A percentile compares a stretch with the other conserved stretches of the same genome.
These are phyloP conservation scores for Cucurbitaria berberidis DNA, from an alignment of 2,329 filamentous ascomycete species.

Conservation along the genomic window DNA sequence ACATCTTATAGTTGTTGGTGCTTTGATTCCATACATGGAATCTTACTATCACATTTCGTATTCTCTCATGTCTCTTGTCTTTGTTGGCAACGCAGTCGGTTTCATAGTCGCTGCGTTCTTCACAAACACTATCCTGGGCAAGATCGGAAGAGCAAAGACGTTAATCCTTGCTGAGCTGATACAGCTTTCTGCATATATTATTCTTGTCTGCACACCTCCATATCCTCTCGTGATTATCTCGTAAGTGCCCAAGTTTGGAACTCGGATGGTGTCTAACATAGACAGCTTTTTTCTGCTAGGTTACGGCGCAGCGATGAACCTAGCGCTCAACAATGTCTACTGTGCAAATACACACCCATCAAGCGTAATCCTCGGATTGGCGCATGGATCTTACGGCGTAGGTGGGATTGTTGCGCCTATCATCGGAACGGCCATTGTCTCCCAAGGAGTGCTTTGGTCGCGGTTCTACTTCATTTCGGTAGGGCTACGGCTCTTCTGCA, in stretches of 20 bases:
- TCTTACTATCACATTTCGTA: slow-evolving; percentile 77
- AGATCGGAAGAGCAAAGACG: slow-evolving; percentile 69
- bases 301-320: slow-evolving; percentile 57
- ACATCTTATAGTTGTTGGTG: slow-evolving; percentile 63
- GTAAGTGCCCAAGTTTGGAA: slow-evolving; percentile 26
- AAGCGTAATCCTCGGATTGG: slow-evolving; percentile 62
- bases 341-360: slow-evolving; percentile 60
- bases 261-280: slow-evolving; percentile 12
- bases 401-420: slow-evolving; percentile 68
- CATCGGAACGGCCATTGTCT: slow-evolving; percentile 75
- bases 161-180: slow-evolving; percentile 65
- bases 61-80: slow-evolving; percentile 79
- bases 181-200: slow-evolving; percentile 67
- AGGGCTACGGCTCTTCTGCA: slow-evolving; percentile 62
- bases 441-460: slow-evolving; percentile 67
- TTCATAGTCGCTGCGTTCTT: slow-evolving; percentile 76
- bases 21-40: slow-evolving; percentile 82
- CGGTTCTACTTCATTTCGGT: slow-evolving; percentile 75
- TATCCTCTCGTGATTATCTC: slow-evolving; percentile 69
- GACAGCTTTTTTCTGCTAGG: slow-evolving; percentile 70
- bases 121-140: slow-evolving; percentile 67
- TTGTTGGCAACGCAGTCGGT: slow-evolving; percentile 76
- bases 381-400: slow-evolving; percentile 68
- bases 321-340: slow-evolving; percentile 64
- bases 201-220: slow-evolving; percentile 71